These are phyloP conservation scores for Lasiosphaeris hirsuta DNA, from an alignment of 495 filamentous ascomycete species.

Conservation along the genomic window DNA sequence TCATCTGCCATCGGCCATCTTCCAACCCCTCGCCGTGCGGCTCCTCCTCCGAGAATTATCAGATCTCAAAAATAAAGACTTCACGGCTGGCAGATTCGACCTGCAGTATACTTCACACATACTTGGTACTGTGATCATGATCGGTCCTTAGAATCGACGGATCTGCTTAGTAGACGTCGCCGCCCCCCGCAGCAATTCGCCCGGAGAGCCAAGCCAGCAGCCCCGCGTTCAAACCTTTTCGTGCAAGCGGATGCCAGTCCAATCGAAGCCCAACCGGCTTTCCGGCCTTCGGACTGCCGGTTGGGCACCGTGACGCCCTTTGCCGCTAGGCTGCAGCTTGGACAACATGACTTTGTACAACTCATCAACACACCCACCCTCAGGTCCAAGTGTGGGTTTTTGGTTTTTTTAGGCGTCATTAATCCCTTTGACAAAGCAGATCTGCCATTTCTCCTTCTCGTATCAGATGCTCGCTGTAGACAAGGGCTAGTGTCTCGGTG, in stretches of 20 bases:
- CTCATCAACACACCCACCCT: slow-evolving; percentile 42
- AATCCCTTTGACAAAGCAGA: background rate
- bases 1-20: too few species aligned
- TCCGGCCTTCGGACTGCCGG: slow-evolving; percentile 24
- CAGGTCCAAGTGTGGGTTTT: slow-evolving; percentile 1
- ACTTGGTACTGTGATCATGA: too few species aligned
- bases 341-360: slow-evolving; percentile 44
- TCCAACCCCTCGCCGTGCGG: too few species aligned
- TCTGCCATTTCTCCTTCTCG: slow-evolving; percentile 10
- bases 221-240: slow-evolving; percentile 2
- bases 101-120: too few species aligned
- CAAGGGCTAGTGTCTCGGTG: slow-evolving; percentile 5
- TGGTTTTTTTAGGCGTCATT: background rate
- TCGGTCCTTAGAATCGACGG: too few species aligned
- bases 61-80: background rate
- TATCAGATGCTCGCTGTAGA: background rate
- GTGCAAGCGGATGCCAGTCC: slow-evolving; percentile 29
- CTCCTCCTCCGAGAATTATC: too few species aligned
- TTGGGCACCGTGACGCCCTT: slow-evolving; percentile 48
- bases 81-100: background rate
- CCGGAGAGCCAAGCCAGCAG: background rate
- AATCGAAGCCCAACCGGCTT: slow-evolving; percentile 34
- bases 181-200: background rate
- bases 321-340: slow-evolving; percentile 42
- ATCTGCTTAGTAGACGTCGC: too few species aligned